These are phyloP conservation scores for Cryptococcus sp. DNA, from an alignment of 1,284 basidiomycete genomes.

Conservation along the genomic window DNA sequence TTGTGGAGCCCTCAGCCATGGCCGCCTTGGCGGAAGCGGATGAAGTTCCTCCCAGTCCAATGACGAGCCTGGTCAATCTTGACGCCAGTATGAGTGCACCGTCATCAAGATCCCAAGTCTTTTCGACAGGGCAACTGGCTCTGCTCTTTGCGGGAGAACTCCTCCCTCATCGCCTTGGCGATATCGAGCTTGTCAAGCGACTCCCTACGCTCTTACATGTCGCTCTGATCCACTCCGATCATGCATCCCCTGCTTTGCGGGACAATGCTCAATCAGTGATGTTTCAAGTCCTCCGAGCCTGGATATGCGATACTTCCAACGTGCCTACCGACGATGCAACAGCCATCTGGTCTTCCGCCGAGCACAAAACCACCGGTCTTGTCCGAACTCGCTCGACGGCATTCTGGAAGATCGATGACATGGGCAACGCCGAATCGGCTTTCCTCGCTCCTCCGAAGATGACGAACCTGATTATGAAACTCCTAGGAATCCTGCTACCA, in stretches of 20 bases:
- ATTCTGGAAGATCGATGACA: slow-evolving; percentile 75
- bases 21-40: slow-evolving; percentile 65
- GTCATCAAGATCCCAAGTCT: slow-evolving; percentile 47
- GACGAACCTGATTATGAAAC: slow-evolving; percentile 65
- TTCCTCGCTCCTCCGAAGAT: slow-evolving; percentile 63
- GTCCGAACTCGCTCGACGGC: slow-evolving; percentile 53
- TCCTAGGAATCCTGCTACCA: slow-evolving; percentile 70
- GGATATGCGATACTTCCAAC: slow-evolving; percentile 58
- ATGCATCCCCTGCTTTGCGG: slow-evolving; percentile 69
- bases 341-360: slow-evolving; percentile 37
- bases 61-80: slow-evolving; percentile 42
- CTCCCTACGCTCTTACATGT: slow-evolving; percentile 77
- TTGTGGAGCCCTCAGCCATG: slow-evolving; percentile 84
- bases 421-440: slow-evolving; percentile 39
- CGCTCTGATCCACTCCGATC: slow-evolving; percentile 80
- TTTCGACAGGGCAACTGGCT: slow-evolving; percentile 80
- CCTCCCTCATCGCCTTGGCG: slow-evolving; percentile 75
- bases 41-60: slow-evolving; percentile 68
- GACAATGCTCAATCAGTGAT: slow-evolving; percentile 71
- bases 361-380: slow-evolving; percentile 61
- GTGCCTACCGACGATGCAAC: slow-evolving; percentile 26
- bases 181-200: slow-evolving; percentile 61
- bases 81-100: slow-evolving; percentile 46
- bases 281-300: slow-evolving; percentile 76
- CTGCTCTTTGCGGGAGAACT: slow-evolving; percentile 83